phyloP scores from a whole-genome alignment of 2,329 filamentous ascomycete genomes.

The Fusarium chuoi region DNA sequence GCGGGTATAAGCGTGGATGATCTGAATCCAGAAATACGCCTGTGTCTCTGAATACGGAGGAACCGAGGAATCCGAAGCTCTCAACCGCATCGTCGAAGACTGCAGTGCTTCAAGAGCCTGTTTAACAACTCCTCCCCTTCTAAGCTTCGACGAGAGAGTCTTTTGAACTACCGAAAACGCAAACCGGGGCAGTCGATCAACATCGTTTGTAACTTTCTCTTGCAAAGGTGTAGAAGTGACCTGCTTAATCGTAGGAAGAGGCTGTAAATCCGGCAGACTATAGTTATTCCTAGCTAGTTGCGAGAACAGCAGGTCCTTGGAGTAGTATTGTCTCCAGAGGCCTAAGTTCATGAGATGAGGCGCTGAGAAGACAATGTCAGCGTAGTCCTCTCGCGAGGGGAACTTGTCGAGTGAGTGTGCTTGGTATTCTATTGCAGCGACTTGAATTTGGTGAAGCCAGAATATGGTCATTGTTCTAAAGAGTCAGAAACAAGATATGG shows the following conservation, averaged over 20 bases:
- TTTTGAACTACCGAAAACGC: slow-evolving; percentile 47
- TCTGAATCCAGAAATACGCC: slow-evolving; percentile 48
- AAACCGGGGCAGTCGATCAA: slow-evolving; percentile 43
- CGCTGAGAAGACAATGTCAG: slow-evolving; percentile 37
- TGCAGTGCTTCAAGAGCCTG: slow-evolving; percentile 41
- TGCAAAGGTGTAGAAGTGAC: background rate
- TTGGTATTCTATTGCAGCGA: slow-evolving; percentile 44
- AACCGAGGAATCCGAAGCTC: slow-evolving; percentile 23
- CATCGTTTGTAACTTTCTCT: background rate
- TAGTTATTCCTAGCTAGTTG: slow-evolving; percentile 43
- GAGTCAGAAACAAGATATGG: rapidly evolving
- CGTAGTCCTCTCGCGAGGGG: slow-evolving; percentile 35
- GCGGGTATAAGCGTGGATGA: slow-evolving; percentile 35
- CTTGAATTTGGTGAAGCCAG: slow-evolving; percentile 49
- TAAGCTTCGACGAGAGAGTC: slow-evolving; percentile 24
- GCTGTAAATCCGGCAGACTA: slow-evolving; percentile 46
- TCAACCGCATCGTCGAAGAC: slow-evolving; percentile 39
- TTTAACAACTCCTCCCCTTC: slow-evolving; percentile 42
- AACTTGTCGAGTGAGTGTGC: slow-evolving; percentile 15
- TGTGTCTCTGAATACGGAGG: slow-evolving; percentile 48
- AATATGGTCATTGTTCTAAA: slow-evolving; percentile 49
- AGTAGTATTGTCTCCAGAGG: slow-evolving; percentile 48
- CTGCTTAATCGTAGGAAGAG: slow-evolving; percentile 37
- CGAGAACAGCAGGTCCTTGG: slow-evolving; percentile 47
- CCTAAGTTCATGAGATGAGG: slow-evolving; percentile 45